Conservation (phyloP, 257 asterid genomes). For the Cruciata laevipes region DNA sequence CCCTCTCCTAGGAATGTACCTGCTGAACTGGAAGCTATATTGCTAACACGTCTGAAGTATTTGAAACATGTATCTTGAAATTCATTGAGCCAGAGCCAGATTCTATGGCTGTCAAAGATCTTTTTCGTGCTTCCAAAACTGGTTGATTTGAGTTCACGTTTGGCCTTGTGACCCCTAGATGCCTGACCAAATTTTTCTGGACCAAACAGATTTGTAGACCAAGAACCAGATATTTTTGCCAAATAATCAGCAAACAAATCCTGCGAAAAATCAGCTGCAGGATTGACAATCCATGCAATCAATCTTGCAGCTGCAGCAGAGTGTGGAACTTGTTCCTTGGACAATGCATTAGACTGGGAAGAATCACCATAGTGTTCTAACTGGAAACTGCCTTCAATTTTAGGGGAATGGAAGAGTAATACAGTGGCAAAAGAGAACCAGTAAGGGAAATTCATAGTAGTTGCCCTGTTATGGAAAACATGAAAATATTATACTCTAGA, state of each 20-base stretch:
- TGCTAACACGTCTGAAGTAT: constrained; percentile 17
- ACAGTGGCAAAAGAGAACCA: constrained; percentile 66
- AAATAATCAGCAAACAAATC: constrained; percentile 35
- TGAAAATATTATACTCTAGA: constrained; percentile 11
- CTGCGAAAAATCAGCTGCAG: constrained; percentile 38
- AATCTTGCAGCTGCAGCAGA: constrained; percentile 47
- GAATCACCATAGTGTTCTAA: constrained; percentile 18
- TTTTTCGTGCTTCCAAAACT: constrained; percentile 17
- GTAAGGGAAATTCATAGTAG: constrained; percentile 57
- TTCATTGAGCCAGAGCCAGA: constrained; percentile 52
- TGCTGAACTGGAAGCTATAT: constrained; percentile 23
- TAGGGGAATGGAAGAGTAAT: constrained; percentile 41
- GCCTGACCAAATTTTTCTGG: constrained; percentile 23
- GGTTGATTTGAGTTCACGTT: constrained; percentile 21
- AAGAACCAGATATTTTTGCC: constrained; percentile 33
- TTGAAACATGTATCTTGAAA: constrained; percentile 29
- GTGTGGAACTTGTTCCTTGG: constrained; percentile 27
- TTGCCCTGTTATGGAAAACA: constrained; percentile 41
- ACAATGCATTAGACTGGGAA: constrained; percentile 18
- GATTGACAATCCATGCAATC: constrained; percentile 67
- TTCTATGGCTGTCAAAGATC: constrained; percentile 22
- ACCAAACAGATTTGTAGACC: constrained; percentile 32
- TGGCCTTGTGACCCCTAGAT: constrained; percentile 23
- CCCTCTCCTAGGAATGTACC: constrained; percentile 20
- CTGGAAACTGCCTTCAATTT: constrained; percentile 19